Percentiles rank a stretch among this genome's conserved stretches.
Conservation (phyloP, 257 asterid species). For the Solanum corneliomulleri region DNA sequence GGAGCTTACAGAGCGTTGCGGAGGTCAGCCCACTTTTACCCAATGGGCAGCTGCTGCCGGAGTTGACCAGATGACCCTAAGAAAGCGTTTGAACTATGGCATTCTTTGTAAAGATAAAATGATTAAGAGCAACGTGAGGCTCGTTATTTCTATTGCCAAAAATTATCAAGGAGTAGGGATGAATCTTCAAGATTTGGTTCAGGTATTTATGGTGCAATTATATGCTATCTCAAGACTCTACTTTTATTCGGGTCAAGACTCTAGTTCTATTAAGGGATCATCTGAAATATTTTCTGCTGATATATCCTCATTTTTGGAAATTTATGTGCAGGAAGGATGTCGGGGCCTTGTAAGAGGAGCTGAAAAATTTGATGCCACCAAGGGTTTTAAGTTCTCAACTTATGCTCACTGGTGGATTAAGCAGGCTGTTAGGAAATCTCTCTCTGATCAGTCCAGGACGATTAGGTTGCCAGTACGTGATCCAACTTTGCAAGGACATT, state of each 20-base stretch:
- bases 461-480: slow-evolving; percentile 54
- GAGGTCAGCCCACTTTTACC: slow-evolving; percentile 47
- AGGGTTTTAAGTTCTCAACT: slow-evolving; percentile 93
- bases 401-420: slow-evolving; percentile 99
- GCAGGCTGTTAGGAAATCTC: slow-evolving; percentile 73
- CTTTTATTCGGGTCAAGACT: background rate
- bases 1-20: slow-evolving; percentile 57
- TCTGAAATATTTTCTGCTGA: background rate
- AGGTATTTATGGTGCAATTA: slow-evolving; percentile 34
- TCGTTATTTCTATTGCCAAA: slow-evolving; percentile 91
- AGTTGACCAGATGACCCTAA: slow-evolving; percentile 66
- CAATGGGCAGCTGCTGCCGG: slow-evolving; percentile 98
- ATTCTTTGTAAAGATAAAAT: slow-evolving; percentile 70
- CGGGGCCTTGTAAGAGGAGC: slow-evolving; percentile 90
- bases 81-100: slow-evolving; percentile 69
- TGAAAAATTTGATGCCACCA: slow-evolving; percentile 86
- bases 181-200: slow-evolving; percentile 96
- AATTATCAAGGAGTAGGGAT: slow-evolving; percentile 86
- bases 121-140: slow-evolving; percentile 87
- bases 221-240: background rate
- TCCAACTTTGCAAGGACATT: background rate
- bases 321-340: slow-evolving; percentile 78
- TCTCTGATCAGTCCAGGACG: slow-evolving; percentile 59
- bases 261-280: background rate
- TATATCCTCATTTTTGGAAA: slow-evolving; percentile 3